Percentiles rank a stretch among this genome's conserved stretches.
phyloP scores from a whole-genome alignment of 371 early-diverging fungal species.

The Saksenaea oblongispora region DNA sequence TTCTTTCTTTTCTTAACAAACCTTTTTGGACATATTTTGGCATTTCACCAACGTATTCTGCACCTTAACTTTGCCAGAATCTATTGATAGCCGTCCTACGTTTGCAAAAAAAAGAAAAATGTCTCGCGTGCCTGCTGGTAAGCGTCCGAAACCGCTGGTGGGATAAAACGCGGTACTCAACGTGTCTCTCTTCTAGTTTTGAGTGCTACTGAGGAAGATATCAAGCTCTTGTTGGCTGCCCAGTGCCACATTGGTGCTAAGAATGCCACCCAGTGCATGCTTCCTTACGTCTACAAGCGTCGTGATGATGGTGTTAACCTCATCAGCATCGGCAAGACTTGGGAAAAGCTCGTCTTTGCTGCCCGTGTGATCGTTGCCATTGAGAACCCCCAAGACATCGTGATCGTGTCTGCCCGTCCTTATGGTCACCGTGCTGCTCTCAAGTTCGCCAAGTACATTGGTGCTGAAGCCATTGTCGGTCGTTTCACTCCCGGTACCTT shows the following conservation, averaged over 20 bases:
- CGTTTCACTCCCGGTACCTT: conserved; percentile 99
- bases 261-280: conserved; percentile 90
- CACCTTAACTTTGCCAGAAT: conserved; percentile 4
- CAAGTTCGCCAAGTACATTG: conserved; percentile 98
- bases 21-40: neutral
- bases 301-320: conserved; percentile 94
- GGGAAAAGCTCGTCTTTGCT: conserved; percentile 99
- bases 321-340: conserved; percentile 98
- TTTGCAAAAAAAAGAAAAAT: conserved; percentile 1
- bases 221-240: conserved; percentile 91
- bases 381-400: conserved; percentile 95
- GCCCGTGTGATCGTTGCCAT: conserved; percentile 97
- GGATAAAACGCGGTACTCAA: too few relatives aligned
- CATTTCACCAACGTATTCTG: conserved; percentile 4
- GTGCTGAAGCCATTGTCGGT: conserved; percentile 97
- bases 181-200: conserved; percentile 38
- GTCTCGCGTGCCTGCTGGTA: conserved; percentile 3
- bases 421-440: conserved; percentile 99
- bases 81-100: conserved; percentile 6
- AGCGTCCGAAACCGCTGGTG: neutral
- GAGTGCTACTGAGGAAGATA: conserved; percentile 84
- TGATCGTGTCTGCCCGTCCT: conserved; percentile 94
- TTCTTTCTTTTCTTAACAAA: neutral
- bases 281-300: conserved; percentile 91
- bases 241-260: conserved; percentile 91